Conservation (phyloP, 495 filamentous ascomycete genomes). For the Penicillium manginii region DNA sequence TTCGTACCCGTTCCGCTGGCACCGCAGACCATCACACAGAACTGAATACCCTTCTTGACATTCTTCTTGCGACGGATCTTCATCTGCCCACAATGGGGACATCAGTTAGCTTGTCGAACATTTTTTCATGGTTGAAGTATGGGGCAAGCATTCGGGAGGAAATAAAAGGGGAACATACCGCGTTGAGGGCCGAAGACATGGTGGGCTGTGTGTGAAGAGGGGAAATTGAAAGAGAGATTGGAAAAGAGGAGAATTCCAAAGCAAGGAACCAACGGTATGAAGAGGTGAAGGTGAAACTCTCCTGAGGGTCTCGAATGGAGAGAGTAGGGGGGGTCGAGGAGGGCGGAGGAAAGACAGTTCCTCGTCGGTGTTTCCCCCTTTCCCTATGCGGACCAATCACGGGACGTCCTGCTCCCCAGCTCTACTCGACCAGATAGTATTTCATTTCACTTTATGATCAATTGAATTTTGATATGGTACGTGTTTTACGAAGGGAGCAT, state of each 20-base stretch:
- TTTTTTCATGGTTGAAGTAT: slow-evolving; percentile 31
- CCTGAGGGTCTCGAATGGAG: slow-evolving; percentile 24
- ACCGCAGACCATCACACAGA: slow-evolving; percentile 99
- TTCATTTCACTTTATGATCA: not conserved
- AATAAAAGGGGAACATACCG: slow-evolving; percentile 58
- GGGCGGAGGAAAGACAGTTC: slow-evolving; percentile 31
- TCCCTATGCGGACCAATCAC: slow-evolving; percentile 36
- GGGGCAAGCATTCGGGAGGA: slow-evolving; percentile 40
- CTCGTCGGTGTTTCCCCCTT: slow-evolving; percentile 34
- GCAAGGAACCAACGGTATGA: slow-evolving; percentile 26
- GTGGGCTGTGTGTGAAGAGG: slow-evolving; percentile 33
- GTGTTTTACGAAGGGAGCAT: too few relatives aligned
- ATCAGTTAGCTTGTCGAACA: slow-evolving; percentile 26
- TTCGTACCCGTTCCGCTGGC: slow-evolving; percentile 93
- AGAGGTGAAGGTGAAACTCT: slow-evolving; percentile 24
- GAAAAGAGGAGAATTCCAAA: slow-evolving; percentile 15
- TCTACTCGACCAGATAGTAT: slow-evolving; percentile 6
- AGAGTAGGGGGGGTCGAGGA: slow-evolving; percentile 21
- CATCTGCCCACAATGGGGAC: slow-evolving; percentile 56
- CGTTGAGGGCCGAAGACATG: slow-evolving; percentile 66
- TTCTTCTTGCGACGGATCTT: slow-evolving; percentile 99
- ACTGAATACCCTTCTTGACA: slow-evolving; percentile 99
- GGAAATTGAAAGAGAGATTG: slow-evolving; percentile 24
- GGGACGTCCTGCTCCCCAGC: slow-evolving; percentile 23
- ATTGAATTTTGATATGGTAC: not conserved